Evolutionary conservation across 495 filamentous ascomycete genomes (phyloP), one percentile per base, ranked within the genome.

Genomic region (Geoglossum glabrum): DNA sequence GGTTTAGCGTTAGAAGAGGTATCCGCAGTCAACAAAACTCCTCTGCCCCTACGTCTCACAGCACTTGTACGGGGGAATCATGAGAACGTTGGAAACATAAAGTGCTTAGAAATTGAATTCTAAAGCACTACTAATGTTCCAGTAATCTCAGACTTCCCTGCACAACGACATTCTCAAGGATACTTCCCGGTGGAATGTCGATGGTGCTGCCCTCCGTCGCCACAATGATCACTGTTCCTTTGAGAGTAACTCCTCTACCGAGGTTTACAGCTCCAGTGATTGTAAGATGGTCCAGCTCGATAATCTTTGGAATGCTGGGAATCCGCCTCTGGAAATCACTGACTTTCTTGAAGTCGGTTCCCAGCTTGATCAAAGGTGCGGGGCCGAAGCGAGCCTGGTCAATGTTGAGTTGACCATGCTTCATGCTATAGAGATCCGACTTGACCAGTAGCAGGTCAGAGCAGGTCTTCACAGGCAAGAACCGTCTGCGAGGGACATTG

Each of bases 191-290:
- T 40, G 92, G 92, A 66, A 99, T 83, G 71, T 99, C 92, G 64
- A 99, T 99, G 60, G 93, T 97, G 76, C 84, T 87, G 59, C 89
- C 88, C 74, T 99, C 92, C 45, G 90, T 95, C 13, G 92, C 92
- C 38, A 99, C 92, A 66, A 99, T 99, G 67, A 99, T 99, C 66
- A 99, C 92, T n/a, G 93, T 98, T 61, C 92, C 92, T 80, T 97
- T 99, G 58, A 97, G 74, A 36, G 85, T 89, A 47, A 99, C 92
- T 54, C 89, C 89, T 54, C 93, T 83, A 61, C 92, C 92, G 43
- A 99, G 76, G 75, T 95, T 97, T 64, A 99, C 93, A 36, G 86
- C 85, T 66, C 92, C 92, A 25, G 92, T 99, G 64, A 99, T 89
- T 63, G 92, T 99, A 47, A 99, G 78, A 63, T 99, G 92, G 66